Base-by-base conservation (phyloP, 2,329 filamentous ascomycete genomes). In the Trichoderma guizhouense region DNA sequence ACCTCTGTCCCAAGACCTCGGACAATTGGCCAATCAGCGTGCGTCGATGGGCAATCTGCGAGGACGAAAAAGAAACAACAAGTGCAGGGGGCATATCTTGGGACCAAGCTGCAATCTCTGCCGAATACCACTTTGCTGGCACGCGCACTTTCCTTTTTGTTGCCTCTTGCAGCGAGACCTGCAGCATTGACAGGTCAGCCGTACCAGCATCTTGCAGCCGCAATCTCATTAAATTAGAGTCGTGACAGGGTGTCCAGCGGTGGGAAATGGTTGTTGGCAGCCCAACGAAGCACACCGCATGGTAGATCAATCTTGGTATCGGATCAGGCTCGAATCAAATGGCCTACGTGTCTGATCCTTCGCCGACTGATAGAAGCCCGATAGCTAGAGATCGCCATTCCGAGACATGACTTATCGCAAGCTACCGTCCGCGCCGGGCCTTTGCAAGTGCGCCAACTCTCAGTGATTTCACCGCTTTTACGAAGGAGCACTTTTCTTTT, bases 161-260 rank as follows among this genome's bases (percentile, higher is more conserved):
- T 69, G 55, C 55, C 26, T 68, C 51, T 47, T 43, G 24, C 65
- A 24, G 65, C 65, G 18, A 60, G 66, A 66, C 63, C 55, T 62
- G 66, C 66, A 69, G 57, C 66, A 34, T 62, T 61, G 66, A 61
- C 66, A 69, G 66, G 28, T 69, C 66, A 69, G 66, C 66, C 66
- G 66, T 36, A 61, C 66, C 55, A 34, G 66, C 55, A 69, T 36
- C 66, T n/a, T 26, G 66, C 66, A 69, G 66, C 55, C 55, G 57
- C 66, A 69, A 69, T 69, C 66, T 69, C 66, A 69, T 61, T 34
- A 62, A 69, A 69, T 69, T 62, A 53, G 55, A 47, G 15, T 47
- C 28, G 36, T 47, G 66, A 43, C 55, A 24, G 66, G 66, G 55
- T 69, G 55, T 62, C 57, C 24, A 21, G 66, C 66, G 66, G 36